Evolutionary conservation across 345 rosid species (phyloP), one percentile per base, ranked within the genome.

Genomic region (Eucalyptus leucophloia): DNA sequence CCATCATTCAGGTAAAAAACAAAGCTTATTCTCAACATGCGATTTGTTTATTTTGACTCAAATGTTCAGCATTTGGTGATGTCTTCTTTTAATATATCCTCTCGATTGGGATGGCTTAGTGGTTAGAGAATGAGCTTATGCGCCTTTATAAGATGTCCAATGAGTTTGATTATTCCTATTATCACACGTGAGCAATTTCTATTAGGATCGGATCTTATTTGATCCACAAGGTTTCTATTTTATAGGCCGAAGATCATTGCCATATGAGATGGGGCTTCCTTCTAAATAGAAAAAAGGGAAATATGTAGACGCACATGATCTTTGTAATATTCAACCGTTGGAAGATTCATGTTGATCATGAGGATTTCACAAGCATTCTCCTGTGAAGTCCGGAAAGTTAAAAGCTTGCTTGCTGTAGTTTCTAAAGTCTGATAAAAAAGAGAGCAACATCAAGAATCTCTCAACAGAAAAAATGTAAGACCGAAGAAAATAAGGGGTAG

Each of bases 1-100:
- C 89, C 93, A 16, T 93, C 94, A 2, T 95, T 96, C 93, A 93
- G 94, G 97, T 95, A 67, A 40, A 11, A 37, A 77, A 11, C 30
- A 5, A 37, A 77, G 83, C 28, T 77, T 77, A 19, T 37, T 5
- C 81, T 9, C 44, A 34, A 17, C 42, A 32, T 15, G 42, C 0
- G 80, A 34, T 67, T 32, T 34, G 3, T 72, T 72, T 72, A 18
- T 37, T 34, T 72, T 37, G 45, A 37, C 45, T 37, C 45, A 34
- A 72, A n/a, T 16, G 40, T 65, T 65, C 21, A 65, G 18, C 12
- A n/a, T 65, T n/a, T 15, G 16, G 40, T 15, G 34, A 65, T 65
- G 77, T n/a, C 40, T 65, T 65, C 21, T 65, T 14, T 65, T 65
- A 15, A 65, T 65, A 65, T 30, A 65, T 65, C 37, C n/a, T 65